These are phyloP conservation scores for Cutaneotrichosporon spelunceum DNA, from an alignment of 1,284 basidiomycete genomes.

Conservation along the genomic window DNA sequence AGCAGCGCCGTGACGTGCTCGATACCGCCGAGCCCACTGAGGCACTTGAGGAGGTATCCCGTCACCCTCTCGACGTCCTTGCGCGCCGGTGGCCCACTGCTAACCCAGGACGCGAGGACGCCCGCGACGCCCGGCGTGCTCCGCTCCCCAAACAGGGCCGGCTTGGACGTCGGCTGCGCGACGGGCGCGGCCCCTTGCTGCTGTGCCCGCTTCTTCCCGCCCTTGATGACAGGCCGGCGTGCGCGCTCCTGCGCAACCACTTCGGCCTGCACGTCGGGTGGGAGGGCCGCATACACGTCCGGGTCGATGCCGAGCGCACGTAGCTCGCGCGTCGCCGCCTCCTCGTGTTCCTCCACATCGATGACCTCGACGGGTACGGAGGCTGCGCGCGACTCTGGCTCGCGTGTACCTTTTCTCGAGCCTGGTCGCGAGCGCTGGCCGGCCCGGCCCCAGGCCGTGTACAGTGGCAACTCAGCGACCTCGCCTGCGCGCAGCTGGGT, in stretches of 20 bases:
- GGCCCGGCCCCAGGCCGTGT: conserved; percentile 35
- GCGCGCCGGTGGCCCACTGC: conserved; percentile 59
- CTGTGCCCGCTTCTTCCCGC: background rate
- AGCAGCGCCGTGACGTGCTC: conserved; percentile 66
- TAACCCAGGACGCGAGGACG: conserved; percentile 70
- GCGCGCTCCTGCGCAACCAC: conserved; percentile 59
- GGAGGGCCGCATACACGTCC: conserved; percentile 67
- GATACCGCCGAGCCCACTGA: conserved; percentile 61
- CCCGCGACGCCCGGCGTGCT: conserved; percentile 66
- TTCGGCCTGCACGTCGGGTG: conserved; percentile 66
- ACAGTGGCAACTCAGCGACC: conserved; percentile 39
- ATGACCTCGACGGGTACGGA: background rate
- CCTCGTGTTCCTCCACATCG: conserved; percentile 9
- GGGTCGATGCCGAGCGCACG: conserved; percentile 64
- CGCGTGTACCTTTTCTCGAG: background rate
- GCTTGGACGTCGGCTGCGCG: conserved; percentile 55
- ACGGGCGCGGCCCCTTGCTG: conserved; percentile 47
- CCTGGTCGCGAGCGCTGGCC: background rate
- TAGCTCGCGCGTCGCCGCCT: conserved; percentile 55
- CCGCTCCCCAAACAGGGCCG: conserved; percentile 60
- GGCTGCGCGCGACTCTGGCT: background rate
- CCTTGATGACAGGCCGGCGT: conserved; percentile 40
- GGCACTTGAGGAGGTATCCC: conserved; percentile 64
- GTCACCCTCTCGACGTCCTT: conserved; percentile 69
- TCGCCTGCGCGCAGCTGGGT: conserved; percentile 37